Base-by-base conservation (phyloP, 1,284 basidiomycete genomes). In the Wallemia hederae region DNA sequence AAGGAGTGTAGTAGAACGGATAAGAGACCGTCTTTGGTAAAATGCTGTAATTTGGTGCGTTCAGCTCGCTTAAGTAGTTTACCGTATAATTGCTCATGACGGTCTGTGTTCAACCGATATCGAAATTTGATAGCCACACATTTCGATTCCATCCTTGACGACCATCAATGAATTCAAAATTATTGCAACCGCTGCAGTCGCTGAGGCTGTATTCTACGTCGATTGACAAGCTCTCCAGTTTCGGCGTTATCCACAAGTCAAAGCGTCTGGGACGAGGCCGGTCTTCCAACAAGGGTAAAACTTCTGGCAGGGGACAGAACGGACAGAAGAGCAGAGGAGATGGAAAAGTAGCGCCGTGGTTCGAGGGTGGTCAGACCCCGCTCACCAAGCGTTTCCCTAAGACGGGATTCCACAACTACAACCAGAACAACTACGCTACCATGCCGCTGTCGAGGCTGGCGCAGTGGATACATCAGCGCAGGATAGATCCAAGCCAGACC, bases 311-410 rank as follows among this genome's bases (percentile, higher is more conserved):
- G 61, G 92, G 92, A 73, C 80, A 88, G 72, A 99, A 99, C 69
- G 92, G 92, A 67, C 90, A 94, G 71, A 92, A 91, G 63, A 83
- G 85, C 24, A 91, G 92, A 2, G 83, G 86, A 66, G 86, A 89
- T n/a, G 78, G 65, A 76, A 80, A 27, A 68, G 69, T 27, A 11
- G 59, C 61, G 19, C 61, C 64, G 1, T 81, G 82, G 3, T 98
- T 97, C 66, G 91, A 94, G 71, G 92, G 92, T 68, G 92, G 92
- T 65, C 92, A 97, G 71, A 96, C 90, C 24, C 86, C 92, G 5
- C 79, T 98, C 62, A 82, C 82, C n/a, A 82, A 89, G 65, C 74
- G 82, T 58, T 86, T 91, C 69, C 92, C 92, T 9, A 98, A 98
- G 75, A 78, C 81, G 58, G 92, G 92, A 57, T 98, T 97, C 70